These are phyloP conservation scores for Tremella fuciformis DNA, from an alignment of 768 basidiomycete genomes.

Conservation along the genomic window DNA sequence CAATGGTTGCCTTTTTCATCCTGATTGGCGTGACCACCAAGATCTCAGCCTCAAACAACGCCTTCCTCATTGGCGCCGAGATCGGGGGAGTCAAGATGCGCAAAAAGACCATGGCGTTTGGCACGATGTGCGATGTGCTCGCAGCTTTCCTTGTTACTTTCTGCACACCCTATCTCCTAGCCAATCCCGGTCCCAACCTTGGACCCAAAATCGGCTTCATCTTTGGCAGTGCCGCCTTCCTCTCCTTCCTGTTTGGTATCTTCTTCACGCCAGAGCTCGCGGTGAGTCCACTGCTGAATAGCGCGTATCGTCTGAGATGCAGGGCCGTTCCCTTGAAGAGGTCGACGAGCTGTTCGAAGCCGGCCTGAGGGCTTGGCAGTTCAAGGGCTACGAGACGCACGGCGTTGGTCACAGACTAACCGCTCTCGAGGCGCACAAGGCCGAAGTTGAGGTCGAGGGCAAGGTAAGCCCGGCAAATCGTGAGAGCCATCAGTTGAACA, in stretches of 20 bases:
- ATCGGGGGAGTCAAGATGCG: conserved; percentile 25
- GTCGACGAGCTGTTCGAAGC: conserved; percentile 17
- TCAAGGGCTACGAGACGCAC: not conserved
- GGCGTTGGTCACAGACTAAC: too few species aligned
- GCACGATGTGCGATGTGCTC: conserved; percentile 15
- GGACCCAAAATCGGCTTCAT: conserved; percentile 15
- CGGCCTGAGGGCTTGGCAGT: not conserved
- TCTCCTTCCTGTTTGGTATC: conserved; percentile 10
- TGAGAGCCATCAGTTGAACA: too few species aligned
- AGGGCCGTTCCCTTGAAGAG: conserved; percentile 27
- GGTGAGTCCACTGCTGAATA: conserved; percentile 2
- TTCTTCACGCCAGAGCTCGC: conserved; percentile 23
- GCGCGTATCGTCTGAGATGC: not conserved
- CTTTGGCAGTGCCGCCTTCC: conserved; percentile 9
- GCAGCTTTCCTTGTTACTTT: conserved; percentile 20
- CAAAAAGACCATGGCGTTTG: conserved; percentile 18
- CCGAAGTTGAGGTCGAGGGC: too few species aligned
- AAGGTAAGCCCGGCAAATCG: too few species aligned
- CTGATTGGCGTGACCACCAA: conserved; percentile 19
- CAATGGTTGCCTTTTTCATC: conserved; percentile 15
- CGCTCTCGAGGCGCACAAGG: too few species aligned
- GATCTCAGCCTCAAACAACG: conserved; percentile 12
- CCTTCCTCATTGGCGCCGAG: conserved; percentile 19
- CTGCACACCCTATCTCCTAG: conserved; percentile 15
- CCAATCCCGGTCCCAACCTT: conserved; percentile 7